Evolutionary conservation across 768 basidiomycete species (phyloP), one percentile per base, ranked within the genome.

Genomic region (Tubosaeta sp.): DNA sequence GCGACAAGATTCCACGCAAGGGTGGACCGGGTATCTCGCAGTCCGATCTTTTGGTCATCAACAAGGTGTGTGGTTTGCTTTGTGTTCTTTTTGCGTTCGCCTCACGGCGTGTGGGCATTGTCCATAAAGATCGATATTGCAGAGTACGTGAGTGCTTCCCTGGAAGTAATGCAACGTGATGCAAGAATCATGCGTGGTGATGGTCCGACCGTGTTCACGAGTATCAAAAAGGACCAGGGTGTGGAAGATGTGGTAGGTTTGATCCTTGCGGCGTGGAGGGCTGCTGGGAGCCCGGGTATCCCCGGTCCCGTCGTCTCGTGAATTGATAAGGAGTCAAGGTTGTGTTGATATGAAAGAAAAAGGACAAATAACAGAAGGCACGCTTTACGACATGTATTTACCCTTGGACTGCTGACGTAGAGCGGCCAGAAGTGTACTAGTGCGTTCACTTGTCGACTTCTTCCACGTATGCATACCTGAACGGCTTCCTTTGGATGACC

Each of bases 1-100:
- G 95, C 1, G 95, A 99, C 72, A 99, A 99, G 71, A 94, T 99
- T 56, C 96, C 96, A 19, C 78, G 95, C 21, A 99, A 99, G 73
- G 95, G 96, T 5, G 96, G 95, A 1, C 96, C 95, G 2, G 96
- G 95, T 10, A 97, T 99, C 58, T 94, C 93, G 1, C 89, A 94
- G 63, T 95, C 93, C 1, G 96, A 98, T 71, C 74, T 99, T 11
- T 73, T 99, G 48, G 83, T 99, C 22, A 83, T 98, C 59, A 98
- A 98, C 76, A 99, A 99, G 79, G 94, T 86, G 24, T 48, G 3
- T 29, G 35, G 36, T 24, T 16, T 44, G 24, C 44, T 34, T 31
- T 44, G 46, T 55, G 47, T 21, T 16, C 21, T 14, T 10, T 19
- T 16, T 11, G 25, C 47, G 8, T n/a, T 25, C 16, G 39, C 25